These are phyloP conservation scores for Candida lessepsii DNA, from an alignment of 805 yeast species.

Conservation along the genomic window DNA sequence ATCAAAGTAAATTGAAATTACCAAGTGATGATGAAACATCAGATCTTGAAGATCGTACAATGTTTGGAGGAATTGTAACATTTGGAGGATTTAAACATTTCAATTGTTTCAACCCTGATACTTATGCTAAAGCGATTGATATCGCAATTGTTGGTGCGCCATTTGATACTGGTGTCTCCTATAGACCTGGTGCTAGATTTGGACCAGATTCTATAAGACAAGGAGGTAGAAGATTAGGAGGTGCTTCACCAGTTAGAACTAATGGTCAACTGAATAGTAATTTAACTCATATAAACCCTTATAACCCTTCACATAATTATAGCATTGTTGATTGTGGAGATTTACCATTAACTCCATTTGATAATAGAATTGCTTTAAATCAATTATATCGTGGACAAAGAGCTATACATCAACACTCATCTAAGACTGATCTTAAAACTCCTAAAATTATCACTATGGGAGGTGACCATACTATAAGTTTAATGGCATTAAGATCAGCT, in stretches of 20 bases:
- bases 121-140: slow-evolving; percentile 27
- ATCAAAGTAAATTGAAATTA: slow-evolving; percentile 21
- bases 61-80: slow-evolving; percentile 53
- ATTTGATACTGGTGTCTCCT: slow-evolving; percentile 56
- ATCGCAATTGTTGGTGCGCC: slow-evolving; percentile 61
- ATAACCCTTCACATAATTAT: slow-evolving; percentile 41
- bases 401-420: slow-evolving; percentile 32
- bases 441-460: slow-evolving; percentile 52
- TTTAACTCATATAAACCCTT: slow-evolving; percentile 50
- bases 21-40: slow-evolving; percentile 38
- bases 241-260: slow-evolving; percentile 27
- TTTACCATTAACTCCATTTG: slow-evolving; percentile 67
- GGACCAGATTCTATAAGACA: slow-evolving; percentile 55
- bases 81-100: slow-evolving; percentile 50
- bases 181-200: slow-evolving; percentile 57
- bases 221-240: slow-evolving; percentile 45
- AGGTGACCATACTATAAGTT: slow-evolving; percentile 59
- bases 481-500: slow-evolving; percentile 51
- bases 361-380: slow-evolving; percentile 58
- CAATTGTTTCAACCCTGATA: slow-evolving; percentile 39
- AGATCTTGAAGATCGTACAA: slow-evolving; percentile 22
- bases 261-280: slow-evolving; percentile 35
- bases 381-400: slow-evolving; percentile 60
- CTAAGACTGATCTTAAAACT: slow-evolving; percentile 4
- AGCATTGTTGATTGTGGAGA: slow-evolving; percentile 65